Evolutionary conservation across 78 protist genomes (phyloP).

Genomic region (Paulinella micropora): DNA sequence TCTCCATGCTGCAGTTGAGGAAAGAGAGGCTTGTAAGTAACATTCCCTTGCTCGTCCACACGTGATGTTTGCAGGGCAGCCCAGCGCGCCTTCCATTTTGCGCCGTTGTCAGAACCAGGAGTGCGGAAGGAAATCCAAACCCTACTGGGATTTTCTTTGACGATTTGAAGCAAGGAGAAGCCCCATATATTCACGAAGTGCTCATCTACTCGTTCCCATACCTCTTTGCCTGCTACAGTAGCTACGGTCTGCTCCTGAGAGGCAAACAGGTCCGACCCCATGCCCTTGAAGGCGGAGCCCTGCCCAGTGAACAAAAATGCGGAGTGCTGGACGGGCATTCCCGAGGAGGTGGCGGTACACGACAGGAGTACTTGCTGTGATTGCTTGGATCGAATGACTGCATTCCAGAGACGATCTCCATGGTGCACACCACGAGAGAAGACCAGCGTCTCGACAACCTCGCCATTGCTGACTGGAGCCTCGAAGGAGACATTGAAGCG

Average conservation of each 20-base stretch:
- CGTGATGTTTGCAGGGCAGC: background rate
- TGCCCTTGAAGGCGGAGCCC: constrained; percentile 27
- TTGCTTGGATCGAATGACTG: too few relatives aligned
- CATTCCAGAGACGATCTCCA: too few relatives aligned
- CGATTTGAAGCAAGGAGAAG: constrained; percentile 41
- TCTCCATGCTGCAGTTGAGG: background rate
- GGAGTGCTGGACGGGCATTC: too few relatives aligned
- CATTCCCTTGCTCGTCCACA: background rate
- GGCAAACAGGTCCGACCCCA: constrained; percentile 60
- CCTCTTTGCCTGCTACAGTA: too few relatives aligned
- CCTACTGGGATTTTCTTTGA: constrained; percentile 44
- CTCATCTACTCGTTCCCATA: constrained; percentile 54
- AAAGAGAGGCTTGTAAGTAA: background rate
- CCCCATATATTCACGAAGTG: constrained; percentile 35
- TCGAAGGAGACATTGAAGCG: too few relatives aligned
- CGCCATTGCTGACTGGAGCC: too few relatives aligned
- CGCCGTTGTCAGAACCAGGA: constrained; percentile 44
- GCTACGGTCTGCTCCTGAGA: constrained; percentile 21
- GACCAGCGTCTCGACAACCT: too few relatives aligned
- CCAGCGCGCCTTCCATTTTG: constrained; percentile 33
- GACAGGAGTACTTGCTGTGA: too few relatives aligned
- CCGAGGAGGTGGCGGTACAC: too few relatives aligned
- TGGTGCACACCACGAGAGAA: too few relatives aligned
- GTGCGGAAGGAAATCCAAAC: constrained; percentile 35
- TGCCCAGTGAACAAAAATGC: constrained; percentile 63